Conservation (phyloP, 225 moss, liverwort and hornwort genomes). For the Climacium dendroides region DNA sequence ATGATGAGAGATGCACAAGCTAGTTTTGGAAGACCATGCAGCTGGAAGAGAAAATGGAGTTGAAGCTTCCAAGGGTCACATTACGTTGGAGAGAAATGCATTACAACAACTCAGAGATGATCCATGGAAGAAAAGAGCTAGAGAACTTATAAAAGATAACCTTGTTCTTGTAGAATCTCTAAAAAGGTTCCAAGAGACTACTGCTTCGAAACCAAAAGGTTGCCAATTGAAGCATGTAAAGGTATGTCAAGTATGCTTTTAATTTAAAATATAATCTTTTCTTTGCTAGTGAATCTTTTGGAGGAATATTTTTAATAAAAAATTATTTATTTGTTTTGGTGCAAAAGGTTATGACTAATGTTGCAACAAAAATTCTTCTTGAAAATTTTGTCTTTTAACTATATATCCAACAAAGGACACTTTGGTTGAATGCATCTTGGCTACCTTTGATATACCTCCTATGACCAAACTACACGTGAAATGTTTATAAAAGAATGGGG, state of each 20-base stretch:
- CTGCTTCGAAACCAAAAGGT: not conserved
- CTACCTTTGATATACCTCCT: accelerated
- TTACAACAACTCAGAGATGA: not conserved
- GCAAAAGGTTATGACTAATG: not conserved
- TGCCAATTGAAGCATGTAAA: not conserved
- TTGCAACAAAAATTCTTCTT: not conserved
- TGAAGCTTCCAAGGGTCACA: not conserved
- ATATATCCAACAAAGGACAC: not conserved
- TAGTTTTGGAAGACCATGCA: not conserved
- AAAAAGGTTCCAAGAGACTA: not conserved
- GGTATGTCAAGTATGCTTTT: not conserved
- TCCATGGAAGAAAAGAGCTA: not conserved
- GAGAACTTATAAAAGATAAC: not conserved
- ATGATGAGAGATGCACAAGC: not conserved
- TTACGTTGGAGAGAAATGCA: not conserved
- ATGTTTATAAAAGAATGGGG: not conserved
- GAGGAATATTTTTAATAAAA: not conserved
- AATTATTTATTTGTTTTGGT: not conserved
- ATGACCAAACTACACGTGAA: not conserved
- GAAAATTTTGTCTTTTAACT: not conserved
- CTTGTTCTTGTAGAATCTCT: accelerated
- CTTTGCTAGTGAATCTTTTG: not conserved
- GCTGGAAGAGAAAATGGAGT: not conserved
- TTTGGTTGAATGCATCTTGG: not conserved
- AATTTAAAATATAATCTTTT: not conserved